Evolutionary conservation across 78 protist genomes (phyloP), one percentile per base, ranked within the genome.

Genomic region (Isochrysis galbana): DNA sequence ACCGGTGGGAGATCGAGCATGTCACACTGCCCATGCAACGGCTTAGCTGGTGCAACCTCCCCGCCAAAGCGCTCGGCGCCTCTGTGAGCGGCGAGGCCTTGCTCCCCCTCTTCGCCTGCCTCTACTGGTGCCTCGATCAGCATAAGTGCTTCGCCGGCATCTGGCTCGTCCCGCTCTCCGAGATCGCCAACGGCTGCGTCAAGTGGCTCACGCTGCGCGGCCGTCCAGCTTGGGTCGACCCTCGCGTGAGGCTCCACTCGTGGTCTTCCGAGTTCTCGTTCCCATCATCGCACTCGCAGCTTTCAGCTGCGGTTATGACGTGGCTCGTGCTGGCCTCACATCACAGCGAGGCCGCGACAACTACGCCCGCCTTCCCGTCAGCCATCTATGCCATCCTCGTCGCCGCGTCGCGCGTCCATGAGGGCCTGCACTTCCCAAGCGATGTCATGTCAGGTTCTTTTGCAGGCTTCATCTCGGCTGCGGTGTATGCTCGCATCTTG

Each of bases 151-250:
- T 70, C 19, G 34, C 14, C 41, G 80, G 80, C 11, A 70, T 70
- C 2, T 70, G 80, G 80, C 80, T 70, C 39, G 80, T 70, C 44
- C 80, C 80, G 41, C 34, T 70, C 41, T 2, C 29, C 14, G 80
- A 70, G 41, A 70, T 70, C 10, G 80, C 80, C 80, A 70, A 70
- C 80, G 80, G 80, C 80, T 17, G 34, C 80, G 80, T 70, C 80
- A 70, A 70, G 80, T 70, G 80, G 80, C 80, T 70, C 41, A 70
- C 19, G 11, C 80, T 4, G 14, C 80, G 80, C 80, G 41, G 41
- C 80, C 80, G 80, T 21, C 80, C 80, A 5, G 80, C 80, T 1
- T 70, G 80, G 80, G 80, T n/a, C 29, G 80, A 70, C 80, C 44
- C 5, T 17, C 80, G 80, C 80, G 41, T 70, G 34, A 14, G 1